Conservation (phyloP, 345 rosid genomes). For the Citrus unshiu region DNA sequence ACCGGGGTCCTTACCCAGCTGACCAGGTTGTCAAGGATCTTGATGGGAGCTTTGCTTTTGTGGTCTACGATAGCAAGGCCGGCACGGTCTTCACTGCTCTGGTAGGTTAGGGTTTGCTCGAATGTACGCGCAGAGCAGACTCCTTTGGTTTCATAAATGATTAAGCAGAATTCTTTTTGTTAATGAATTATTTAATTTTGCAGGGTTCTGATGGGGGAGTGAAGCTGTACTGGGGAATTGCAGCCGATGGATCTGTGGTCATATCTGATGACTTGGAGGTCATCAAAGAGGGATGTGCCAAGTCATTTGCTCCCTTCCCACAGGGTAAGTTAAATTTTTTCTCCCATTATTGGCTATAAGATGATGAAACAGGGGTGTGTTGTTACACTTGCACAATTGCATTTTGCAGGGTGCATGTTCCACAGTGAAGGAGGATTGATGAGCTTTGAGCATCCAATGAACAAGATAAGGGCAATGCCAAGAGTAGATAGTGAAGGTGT, state of each 20-base stretch:
- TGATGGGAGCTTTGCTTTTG: constrained; percentile 85
- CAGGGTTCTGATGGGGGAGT: constrained; percentile 85
- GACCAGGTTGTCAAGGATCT: constrained; percentile 86
- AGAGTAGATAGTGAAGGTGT: constrained; percentile 91
- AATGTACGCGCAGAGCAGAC: no score
- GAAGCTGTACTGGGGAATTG: constrained; percentile 79
- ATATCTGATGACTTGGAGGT: constrained; percentile 76
- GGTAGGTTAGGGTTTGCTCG: constrained; percentile 26
- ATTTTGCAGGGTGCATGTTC: constrained; percentile 68
- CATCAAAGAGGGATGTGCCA: constrained; percentile 80
- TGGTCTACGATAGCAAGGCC: constrained; percentile 67
- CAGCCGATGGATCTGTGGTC: constrained; percentile 82
- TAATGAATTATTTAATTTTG: background rate
- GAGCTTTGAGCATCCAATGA: constrained; percentile 90
- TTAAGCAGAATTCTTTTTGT: no score
- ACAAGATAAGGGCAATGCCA: constrained; percentile 78
- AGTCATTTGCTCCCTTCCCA: constrained; percentile 96
- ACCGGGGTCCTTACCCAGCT: constrained; percentile 95
- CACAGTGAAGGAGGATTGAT: constrained; percentile 70
- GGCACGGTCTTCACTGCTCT: constrained; percentile 79
- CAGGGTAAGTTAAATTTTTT: constrained; percentile 17
- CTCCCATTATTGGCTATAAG: no score
- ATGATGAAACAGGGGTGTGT: background rate
- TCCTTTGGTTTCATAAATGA: no score
- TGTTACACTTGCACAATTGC: background rate